These are phyloP conservation scores for Rosa hybrid DNA, from an alignment of 331 rosid species.

Conservation along the genomic window DNA sequence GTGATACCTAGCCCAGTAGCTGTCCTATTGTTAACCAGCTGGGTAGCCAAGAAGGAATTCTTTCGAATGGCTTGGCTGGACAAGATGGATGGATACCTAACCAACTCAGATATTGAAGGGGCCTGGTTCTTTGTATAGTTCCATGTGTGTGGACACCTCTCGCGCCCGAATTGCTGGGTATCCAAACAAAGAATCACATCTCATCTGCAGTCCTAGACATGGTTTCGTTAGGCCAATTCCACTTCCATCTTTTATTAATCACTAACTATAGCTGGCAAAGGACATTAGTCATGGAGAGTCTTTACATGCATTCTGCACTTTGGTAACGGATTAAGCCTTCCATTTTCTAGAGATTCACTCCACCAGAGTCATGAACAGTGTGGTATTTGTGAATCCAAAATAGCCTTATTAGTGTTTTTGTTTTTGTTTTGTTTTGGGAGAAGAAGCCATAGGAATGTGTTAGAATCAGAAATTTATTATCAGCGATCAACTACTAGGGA, in stretches of 20 bases:
- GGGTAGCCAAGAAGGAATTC: background rate
- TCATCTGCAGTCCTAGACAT: background rate
- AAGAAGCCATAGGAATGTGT: too few species aligned
- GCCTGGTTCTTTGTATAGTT: background rate
- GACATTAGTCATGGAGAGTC: too few species aligned
- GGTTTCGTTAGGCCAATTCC: background rate
- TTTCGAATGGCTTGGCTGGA: background rate
- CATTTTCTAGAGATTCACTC: too few species aligned
- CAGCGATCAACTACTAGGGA: background rate
- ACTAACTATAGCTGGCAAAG: too few species aligned
- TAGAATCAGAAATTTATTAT: too few species aligned
- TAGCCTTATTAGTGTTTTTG: too few species aligned
- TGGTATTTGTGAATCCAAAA: too few species aligned
- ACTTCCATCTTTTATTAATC: background rate
- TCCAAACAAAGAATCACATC: background rate
- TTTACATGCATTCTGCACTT: too few species aligned
- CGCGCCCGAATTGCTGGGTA: background rate
- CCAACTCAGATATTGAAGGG: background rate
- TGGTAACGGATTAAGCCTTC: too few species aligned
- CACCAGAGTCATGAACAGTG: too few species aligned
- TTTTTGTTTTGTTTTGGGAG: too few species aligned
- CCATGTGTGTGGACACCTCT: background rate
- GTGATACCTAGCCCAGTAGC: background rate
- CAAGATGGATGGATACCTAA: too few species aligned
- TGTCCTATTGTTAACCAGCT: background rate